Base-by-base conservation (phyloP, 164 flowering plant genomes). In the Chimonanthus praecox region DNA sequence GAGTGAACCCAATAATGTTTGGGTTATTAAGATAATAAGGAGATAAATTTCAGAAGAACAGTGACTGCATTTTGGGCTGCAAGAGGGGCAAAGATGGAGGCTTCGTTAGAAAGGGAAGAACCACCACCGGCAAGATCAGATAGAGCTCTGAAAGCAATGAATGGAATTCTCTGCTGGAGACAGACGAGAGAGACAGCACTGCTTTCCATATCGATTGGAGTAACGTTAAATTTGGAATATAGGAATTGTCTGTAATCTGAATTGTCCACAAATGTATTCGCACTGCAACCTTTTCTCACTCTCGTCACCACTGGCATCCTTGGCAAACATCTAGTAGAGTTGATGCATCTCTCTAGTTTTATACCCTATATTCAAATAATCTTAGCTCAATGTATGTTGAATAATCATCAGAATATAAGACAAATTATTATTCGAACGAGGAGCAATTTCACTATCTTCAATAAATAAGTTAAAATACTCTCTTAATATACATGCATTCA, bases 271-370 rank as follows among this genome's bases (percentile, higher is more conserved):
- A 72, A 84, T 5, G 64, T 62, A 47, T 68, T 78, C 13, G 84
- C 78, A 75, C 83, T 82, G 46, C 71, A 51, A 10, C 86, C 86
- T 71, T 80, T 74, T 7, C 67, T 15, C 62, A 82, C 83, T 5
- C n/a, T 72, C 2, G 33, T 46, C 71, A 80, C 78, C 21, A 43
- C 73, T 6, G 86, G 83, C 21, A 48, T 61, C 49, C 62, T 74
- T 8, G 81, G 64, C 66, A 84, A 69, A 71, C 83, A 87, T 1
- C 80, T 44, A 0, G 72, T 85, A 0, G 85, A 74, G 7, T 88
- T 86, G 7, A 86, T 72, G 67, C 94, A 88, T 10, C 77, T 21
- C 6, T 70, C 80, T 64, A 88, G 73, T 72, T 78, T 77, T 81
- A 85, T 7, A 2, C 46, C 84, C 90, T 88, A 58, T 0, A 58